Percentiles rank a stretch among this genome's conserved stretches.
Conservation (phyloP, 306 rosid species). For the Sicyos edulis region DNA sequence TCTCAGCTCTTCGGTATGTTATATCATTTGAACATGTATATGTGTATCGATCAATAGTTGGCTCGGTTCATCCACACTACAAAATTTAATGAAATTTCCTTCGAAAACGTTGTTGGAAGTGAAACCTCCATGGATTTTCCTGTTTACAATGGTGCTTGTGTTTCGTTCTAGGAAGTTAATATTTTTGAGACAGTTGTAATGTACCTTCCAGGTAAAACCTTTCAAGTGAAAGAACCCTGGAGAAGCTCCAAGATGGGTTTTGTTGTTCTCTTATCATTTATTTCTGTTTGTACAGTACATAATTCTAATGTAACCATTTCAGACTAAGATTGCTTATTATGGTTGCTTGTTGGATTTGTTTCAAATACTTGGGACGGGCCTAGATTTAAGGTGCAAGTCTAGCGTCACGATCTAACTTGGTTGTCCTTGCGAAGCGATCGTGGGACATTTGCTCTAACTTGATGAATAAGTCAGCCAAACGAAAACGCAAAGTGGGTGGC, state of each 20-base stretch:
- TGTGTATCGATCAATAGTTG: slow-evolving; percentile 38
- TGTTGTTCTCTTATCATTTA: background rate
- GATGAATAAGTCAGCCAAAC: no score
- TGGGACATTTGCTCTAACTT: no score
- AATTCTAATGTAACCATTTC: background rate
- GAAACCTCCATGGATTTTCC: slow-evolving; percentile 18
- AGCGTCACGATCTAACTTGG: no score
- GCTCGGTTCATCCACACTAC: slow-evolving; percentile 43
- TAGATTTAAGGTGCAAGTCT: no score
- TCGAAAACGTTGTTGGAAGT: slow-evolving; percentile 7
- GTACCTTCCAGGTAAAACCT: slow-evolving; percentile 7
- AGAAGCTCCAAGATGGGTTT: background rate
- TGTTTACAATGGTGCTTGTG: slow-evolving; percentile 17
- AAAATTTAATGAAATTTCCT: slow-evolving; percentile 34
- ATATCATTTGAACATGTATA: slow-evolving; percentile 40
- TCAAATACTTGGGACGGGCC: no score
- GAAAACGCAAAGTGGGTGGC: no score
- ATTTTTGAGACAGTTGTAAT: slow-evolving; percentile 17
- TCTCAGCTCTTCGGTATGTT: slow-evolving; percentile 13
- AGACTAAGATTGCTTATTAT: background rate
- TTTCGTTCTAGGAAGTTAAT: slow-evolving; percentile 11
- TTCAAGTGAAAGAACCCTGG: slow-evolving; percentile 8
- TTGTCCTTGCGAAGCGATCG: no score
- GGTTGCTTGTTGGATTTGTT: background rate
- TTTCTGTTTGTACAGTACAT: background rate